phyloP scores from a whole-genome alignment of 805 yeast genomes.

The Hanseniaspora nectarophila region DNA sequence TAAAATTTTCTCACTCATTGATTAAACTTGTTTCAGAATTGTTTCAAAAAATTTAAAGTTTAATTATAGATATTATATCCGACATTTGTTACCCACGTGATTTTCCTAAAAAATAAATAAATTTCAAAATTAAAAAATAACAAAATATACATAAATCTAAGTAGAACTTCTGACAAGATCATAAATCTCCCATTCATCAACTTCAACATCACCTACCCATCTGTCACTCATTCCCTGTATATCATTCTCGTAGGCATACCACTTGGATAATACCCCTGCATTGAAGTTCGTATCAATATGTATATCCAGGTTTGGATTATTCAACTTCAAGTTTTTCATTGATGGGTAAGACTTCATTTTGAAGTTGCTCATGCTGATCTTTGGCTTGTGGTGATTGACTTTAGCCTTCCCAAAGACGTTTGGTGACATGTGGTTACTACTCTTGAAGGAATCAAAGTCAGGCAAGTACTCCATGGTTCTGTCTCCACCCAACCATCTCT shows the following conservation, averaged over 20 bases:
- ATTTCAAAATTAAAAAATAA: neutral
- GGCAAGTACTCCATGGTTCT: constrained; percentile 5
- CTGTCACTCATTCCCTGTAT: neutral
- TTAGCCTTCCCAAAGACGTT: neutral
- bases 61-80: neutral
- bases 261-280: neutral
- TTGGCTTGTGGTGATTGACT: neutral
- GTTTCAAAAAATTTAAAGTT: neutral
- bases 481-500: constrained; percentile 9
- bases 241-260: constrained; percentile 8
- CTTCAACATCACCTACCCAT: constrained; percentile 5
- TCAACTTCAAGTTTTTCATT: neutral
- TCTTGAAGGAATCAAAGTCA: neutral
- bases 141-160: neutral
- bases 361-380: neutral
- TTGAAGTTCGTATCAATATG: neutral
- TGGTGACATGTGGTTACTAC: neutral
- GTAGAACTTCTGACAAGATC: neutral
- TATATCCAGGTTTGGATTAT: neutral
- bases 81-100: neutral
- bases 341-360: constrained; percentile 1
- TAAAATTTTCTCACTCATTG: no score
- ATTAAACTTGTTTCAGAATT: neutral
- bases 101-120: neutral
- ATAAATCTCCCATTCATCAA: constrained; percentile 11